These are phyloP conservation scores for Phytopythium litorale DNA, from an alignment of 352 stramenopile genomes.

Conservation along the genomic window DNA sequence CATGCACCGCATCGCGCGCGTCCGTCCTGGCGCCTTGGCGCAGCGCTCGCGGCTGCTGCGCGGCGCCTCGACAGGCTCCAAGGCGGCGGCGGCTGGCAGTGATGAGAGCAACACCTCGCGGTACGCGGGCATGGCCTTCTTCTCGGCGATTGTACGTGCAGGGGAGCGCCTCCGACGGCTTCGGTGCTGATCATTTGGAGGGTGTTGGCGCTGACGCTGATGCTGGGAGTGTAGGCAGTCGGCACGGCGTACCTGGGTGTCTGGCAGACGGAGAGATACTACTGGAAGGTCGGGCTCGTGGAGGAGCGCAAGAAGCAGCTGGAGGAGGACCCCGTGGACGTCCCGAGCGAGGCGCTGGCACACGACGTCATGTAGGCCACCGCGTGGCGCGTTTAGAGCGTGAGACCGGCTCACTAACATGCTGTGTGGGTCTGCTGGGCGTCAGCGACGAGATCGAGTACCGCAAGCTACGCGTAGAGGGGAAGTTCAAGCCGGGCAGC, in stretches of 20 bases:
- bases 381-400: too few relatives aligned
- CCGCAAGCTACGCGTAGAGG: slow-evolving; percentile 63
- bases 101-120: slow-evolving; percentile 70
- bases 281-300: slow-evolving; percentile 87
- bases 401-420: not conserved
- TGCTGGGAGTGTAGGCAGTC: slow-evolving; percentile 27
- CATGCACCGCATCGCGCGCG: slow-evolving; percentile 4
- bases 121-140: slow-evolving; percentile 83
- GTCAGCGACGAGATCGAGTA: slow-evolving; percentile 76
- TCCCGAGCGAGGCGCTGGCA: slow-evolving; percentile 56
- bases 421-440: not conserved
- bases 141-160: slow-evolving; percentile 66
- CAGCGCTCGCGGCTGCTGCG: slow-evolving; percentile 19
- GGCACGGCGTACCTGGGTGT: slow-evolving; percentile 69
- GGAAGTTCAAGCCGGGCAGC: slow-evolving; percentile 60
- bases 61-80: slow-evolving; percentile 3
- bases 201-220: not conserved
- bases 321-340: slow-evolving; percentile 44
- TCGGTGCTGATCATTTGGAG: not conserved
- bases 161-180: not conserved
- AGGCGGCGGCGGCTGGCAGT: not conserved
- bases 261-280: slow-evolving; percentile 88
- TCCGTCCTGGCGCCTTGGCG: not conserved
- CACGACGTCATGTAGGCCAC: slow-evolving; percentile 44
- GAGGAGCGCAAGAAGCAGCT: slow-evolving; percentile 82